phyloP scores from a whole-genome alignment of 257 asterid species.

The Solanum etuberosum region DNA sequence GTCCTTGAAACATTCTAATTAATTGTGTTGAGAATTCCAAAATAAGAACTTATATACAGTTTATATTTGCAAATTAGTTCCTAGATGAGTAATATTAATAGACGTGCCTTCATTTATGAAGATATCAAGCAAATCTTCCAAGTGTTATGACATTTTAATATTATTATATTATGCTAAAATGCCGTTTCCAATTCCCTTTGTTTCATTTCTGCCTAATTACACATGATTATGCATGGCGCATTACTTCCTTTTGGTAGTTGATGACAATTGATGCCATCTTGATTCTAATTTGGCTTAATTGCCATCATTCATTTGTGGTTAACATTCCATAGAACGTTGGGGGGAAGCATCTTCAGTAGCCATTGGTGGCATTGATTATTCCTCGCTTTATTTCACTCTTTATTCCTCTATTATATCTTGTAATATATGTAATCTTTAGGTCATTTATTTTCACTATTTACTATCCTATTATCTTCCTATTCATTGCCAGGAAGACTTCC shows the following conservation, averaged over 20 bases:
- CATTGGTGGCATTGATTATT: neutral
- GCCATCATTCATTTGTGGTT: neutral
- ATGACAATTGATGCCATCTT: neutral
- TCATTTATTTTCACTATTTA: neutral
- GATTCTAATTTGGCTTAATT: neutral
- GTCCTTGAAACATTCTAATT: neutral
- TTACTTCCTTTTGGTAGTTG: neutral
- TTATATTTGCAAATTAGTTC: neutral
- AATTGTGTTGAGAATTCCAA: too few species aligned
- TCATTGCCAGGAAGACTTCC: neutral
- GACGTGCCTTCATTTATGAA: too few species aligned
- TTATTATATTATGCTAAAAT: too few species aligned
- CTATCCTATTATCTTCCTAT: neutral
- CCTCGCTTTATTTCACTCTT: neutral
- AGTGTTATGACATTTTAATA: neutral
- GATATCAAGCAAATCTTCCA: neutral
- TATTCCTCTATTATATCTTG: neutral
- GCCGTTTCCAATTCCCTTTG: neutral
- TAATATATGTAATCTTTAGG: neutral
- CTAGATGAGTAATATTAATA: neutral
- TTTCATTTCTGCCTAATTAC: neutral
- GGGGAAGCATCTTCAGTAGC: neutral
- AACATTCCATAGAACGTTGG: neutral
- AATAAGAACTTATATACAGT: neutral
- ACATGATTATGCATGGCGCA: neutral